Base-by-base conservation (phyloP, 129 eudicot genomes). In the Flaveria bidentis region DNA sequence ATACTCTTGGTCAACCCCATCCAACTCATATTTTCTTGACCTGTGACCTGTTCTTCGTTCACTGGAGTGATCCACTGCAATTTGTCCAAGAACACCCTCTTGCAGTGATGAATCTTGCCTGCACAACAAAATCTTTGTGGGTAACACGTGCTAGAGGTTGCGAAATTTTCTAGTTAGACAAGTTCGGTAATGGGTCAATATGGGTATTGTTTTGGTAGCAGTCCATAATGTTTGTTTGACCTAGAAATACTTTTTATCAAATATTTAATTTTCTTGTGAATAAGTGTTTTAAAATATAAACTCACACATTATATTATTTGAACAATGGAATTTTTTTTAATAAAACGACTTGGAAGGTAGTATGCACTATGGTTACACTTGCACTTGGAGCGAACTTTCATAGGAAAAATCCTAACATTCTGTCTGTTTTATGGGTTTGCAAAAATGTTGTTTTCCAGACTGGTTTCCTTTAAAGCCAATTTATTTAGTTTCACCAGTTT, bases 31-130 rank as follows among this genome's bases (percentile, higher is more conserved):
- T 76, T 81, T 75, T 23, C 72, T 82, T 26, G 87, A 83, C 67
- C 79, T 64, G 23, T 65, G 82, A 76, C 67, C 7, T 0, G 18
- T 61, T 61, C 15, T 25, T 12, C 42, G 67, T 26, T 13, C 67
- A 26, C 28, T 61, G 41, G 17, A 25, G 67, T 13, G 42, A 61
- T 61, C 74, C 78, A 78, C 72, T 45, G 74, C 39, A 62, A 73
- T 66, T 79, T 78, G 79, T 71, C 79, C 82, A 61, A 81, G 47
- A 55, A 83, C 82, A 11, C 68, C 16, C 17, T 87, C 90, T 23
- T 83, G 82, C 72, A 77, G 84, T 39, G 73, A 53, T 16, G 76
- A 50, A 28, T 8, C 81, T 84, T 82, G 84, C 87, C 97, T 92
- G 88, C 78, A 69, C 60, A 69, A 80, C 25, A 75, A 5, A 74